These are phyloP conservation scores for Hypoxylon trugodes DNA, from an alignment of 495 filamentous ascomycete species.

Conservation along the genomic window DNA sequence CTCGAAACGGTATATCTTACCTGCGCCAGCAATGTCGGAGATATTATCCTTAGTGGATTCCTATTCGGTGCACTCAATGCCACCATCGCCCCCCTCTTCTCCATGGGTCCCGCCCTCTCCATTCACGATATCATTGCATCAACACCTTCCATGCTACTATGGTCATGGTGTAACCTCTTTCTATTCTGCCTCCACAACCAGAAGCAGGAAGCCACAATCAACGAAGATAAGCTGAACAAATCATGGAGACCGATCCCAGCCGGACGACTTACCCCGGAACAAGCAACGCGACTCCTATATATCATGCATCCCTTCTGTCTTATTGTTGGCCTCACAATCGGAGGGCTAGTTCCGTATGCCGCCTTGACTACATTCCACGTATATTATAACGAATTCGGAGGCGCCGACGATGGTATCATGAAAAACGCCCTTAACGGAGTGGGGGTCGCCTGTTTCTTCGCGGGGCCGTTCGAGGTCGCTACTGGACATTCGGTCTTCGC, in stretches of 20 bases:
- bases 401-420: slow-evolving; percentile 44
- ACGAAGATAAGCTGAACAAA: neutral
- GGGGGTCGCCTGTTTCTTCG: slow-evolving; percentile 44
- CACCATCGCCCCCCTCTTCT: neutral
- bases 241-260: neutral
- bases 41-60: neutral
- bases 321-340: slow-evolving; percentile 2
- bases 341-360: slow-evolving; percentile 32
- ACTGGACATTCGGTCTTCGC: slow-evolving; percentile 1
- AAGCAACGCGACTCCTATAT: slow-evolving; percentile 45
- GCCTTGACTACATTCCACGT: slow-evolving; percentile 49
- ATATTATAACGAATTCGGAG: slow-evolving; percentile 59
- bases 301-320: neutral
- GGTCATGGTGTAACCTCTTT: neutral
- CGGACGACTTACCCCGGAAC: slow-evolving; percentile 35
- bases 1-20: neutral
- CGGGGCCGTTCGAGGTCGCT: slow-evolving; percentile 23
- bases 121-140: neutral
- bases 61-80: neutral
- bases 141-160: neutral
- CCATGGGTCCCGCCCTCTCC: neutral
- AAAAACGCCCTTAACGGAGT: slow-evolving; percentile 55
- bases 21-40: neutral
- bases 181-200: neutral
- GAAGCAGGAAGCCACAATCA: neutral